Conservation (phyloP, 306 rosid species). For the Cicer yamashitae region DNA sequence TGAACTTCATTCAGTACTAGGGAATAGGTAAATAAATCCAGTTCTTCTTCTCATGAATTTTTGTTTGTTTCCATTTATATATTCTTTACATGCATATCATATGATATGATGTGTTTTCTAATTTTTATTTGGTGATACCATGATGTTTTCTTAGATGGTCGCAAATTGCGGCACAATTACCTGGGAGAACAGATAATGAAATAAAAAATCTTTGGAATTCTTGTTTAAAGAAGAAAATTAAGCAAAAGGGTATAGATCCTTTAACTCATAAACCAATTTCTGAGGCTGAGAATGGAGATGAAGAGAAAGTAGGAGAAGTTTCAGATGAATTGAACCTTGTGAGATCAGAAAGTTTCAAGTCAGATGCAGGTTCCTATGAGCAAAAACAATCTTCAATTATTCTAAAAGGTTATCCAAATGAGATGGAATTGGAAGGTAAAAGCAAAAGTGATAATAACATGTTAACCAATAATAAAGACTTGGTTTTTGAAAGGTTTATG, state of each 20-base stretch:
- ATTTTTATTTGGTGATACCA: too few species aligned
- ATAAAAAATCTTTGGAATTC: slow-evolving; percentile 95
- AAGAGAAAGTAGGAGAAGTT: slow-evolving; percentile 38
- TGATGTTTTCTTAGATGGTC: slow-evolving; percentile 69
- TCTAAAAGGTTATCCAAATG: slow-evolving; percentile 39
- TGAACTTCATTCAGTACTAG: slow-evolving; percentile 61
- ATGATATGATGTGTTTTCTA: too few species aligned
- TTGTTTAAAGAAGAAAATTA: slow-evolving; percentile 81
- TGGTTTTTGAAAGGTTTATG: slow-evolving; percentile 46
- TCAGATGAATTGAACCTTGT: slow-evolving; percentile 52
- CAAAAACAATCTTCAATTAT: slow-evolving; percentile 45
- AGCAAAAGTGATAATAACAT: slow-evolving; percentile 37
- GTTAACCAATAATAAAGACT: slow-evolving; percentile 39
- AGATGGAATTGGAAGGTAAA: slow-evolving; percentile 38
- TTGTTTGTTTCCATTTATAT: background rate
- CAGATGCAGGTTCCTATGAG: slow-evolving; percentile 53
- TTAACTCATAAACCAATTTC: slow-evolving; percentile 74
- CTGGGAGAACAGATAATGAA: slow-evolving; percentile 92
- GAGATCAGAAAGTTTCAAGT: slow-evolving; percentile 50
- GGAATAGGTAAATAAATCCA: slow-evolving; percentile 60
- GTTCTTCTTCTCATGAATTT: slow-evolving; percentile 17
- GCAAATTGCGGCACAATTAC: slow-evolving; percentile 82
- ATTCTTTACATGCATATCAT: too few species aligned
- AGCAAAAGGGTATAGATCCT: slow-evolving; percentile 87
- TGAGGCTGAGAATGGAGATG: slow-evolving; percentile 53